These are phyloP conservation scores for Globisporangium cederbergense DNA, from an alignment of 352 stramenopile species.

Conservation along the genomic window DNA sequence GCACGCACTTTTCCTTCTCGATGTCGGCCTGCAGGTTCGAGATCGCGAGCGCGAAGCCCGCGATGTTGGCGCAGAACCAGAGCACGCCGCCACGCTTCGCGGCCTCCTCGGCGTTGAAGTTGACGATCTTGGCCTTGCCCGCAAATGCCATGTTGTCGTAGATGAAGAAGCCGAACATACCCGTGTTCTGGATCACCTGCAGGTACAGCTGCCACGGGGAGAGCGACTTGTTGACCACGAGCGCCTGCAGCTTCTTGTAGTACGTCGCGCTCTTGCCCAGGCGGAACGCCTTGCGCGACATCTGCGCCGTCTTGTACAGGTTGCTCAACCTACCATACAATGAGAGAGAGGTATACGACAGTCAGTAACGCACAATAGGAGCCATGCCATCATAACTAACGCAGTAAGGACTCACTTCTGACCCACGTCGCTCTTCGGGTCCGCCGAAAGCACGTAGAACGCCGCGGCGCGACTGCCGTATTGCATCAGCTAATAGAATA, in stretches of 20 bases:
- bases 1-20: slow-evolving; percentile 77
- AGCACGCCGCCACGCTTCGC: slow-evolving; percentile 65
- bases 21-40: slow-evolving; percentile 72
- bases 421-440: slow-evolving; percentile 81
- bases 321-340: slow-evolving; percentile 34
- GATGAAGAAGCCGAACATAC: slow-evolving; percentile 83
- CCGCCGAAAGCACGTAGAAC: slow-evolving; percentile 72
- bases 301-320: slow-evolving; percentile 80
- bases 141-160: slow-evolving; percentile 87
- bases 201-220: slow-evolving; percentile 33
- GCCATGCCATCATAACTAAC: too few species aligned
- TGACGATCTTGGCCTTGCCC: slow-evolving; percentile 72
- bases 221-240: slow-evolving; percentile 49
- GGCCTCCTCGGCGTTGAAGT: slow-evolving; percentile 62
- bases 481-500: slow-evolving; percentile 51
- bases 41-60: slow-evolving; percentile 69
- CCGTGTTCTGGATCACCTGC: slow-evolving; percentile 74
- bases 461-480: slow-evolving; percentile 78
- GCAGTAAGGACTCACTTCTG: slow-evolving; percentile 33
- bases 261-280: slow-evolving; percentile 81
- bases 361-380: not conserved
- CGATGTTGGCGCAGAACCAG: slow-evolving; percentile 84
- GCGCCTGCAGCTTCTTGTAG: slow-evolving; percentile 68
- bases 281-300: slow-evolving; percentile 82
- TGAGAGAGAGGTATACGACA: too few species aligned